A percentile compares a stretch with the other conserved stretches of the same genome.
Evolutionary conservation across 2,329 filamentous ascomycete species (phyloP).

Genomic region (Tolypocladium endophyticum): DNA sequence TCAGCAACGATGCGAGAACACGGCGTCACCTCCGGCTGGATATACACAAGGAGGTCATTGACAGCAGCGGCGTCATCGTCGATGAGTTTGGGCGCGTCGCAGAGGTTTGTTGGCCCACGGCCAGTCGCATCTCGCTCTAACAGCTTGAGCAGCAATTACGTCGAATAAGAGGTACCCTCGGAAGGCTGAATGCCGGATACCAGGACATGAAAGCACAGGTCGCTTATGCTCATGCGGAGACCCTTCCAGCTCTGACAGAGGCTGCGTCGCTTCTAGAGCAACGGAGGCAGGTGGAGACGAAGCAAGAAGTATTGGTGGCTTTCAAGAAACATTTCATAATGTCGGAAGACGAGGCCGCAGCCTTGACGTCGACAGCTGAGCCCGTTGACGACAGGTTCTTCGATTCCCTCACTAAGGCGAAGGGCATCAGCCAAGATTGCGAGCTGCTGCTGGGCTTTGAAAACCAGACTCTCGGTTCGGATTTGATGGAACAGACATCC

Average conservation of each 20-base stretch:
- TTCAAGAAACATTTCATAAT: constrained; percentile 79
- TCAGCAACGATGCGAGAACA: constrained; percentile 67
- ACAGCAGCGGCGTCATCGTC: constrained; percentile 83
- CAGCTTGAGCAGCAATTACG: constrained; percentile 61
- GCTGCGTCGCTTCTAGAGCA: constrained; percentile 63
- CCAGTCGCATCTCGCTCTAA: constrained; percentile 3
- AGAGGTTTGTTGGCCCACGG: constrained; percentile 46
- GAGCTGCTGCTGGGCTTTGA: constrained; percentile 83
- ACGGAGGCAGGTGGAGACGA: constrained; percentile 64
- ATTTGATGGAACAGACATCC: constrained; percentile 85
- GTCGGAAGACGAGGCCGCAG: constrained; percentile 67
- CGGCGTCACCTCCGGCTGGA: constrained; percentile 71
- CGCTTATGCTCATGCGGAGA: constrained; percentile 62
- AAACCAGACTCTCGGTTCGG: constrained; percentile 75
- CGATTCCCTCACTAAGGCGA: constrained; percentile 62
- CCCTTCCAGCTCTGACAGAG: constrained; percentile 65
- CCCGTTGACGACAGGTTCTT: constrained; percentile 85
- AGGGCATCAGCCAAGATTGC: constrained; percentile 80
- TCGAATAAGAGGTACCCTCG: constrained; percentile 70
- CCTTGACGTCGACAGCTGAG: constrained; percentile 66
- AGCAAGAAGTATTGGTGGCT: constrained; percentile 65
- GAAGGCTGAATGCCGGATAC: constrained; percentile 69
- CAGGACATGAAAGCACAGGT: constrained; percentile 73
- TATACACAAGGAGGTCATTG: constrained; percentile 83
- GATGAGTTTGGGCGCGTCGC: constrained; percentile 82